Evolutionary conservation across 768 basidiomycete genomes (phyloP).

Genomic region (Daedaleopsis sinensis): DNA sequence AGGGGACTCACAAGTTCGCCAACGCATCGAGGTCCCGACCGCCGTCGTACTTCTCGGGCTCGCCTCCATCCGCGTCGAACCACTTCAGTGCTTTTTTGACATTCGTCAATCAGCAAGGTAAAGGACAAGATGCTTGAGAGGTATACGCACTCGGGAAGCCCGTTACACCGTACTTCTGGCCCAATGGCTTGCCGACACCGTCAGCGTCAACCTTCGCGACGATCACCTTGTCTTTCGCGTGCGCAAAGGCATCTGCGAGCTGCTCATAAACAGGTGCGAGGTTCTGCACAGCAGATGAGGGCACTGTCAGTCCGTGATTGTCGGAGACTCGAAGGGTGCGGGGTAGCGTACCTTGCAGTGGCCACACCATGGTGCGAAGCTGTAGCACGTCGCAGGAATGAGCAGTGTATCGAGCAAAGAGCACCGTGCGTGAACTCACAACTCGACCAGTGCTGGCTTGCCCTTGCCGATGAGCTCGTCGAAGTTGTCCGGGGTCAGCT

Average conservation of each 20-base stretch:
- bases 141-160: slow-evolving; percentile 82
- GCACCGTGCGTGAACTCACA: slow-evolving; percentile 59
- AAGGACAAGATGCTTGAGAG: background rate
- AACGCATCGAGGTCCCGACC: slow-evolving; percentile 83
- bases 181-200: slow-evolving; percentile 77
- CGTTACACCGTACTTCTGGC: slow-evolving; percentile 75
- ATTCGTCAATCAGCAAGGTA: slow-evolving; percentile 43
- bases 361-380: slow-evolving; percentile 91
- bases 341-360: slow-evolving; percentile 74
- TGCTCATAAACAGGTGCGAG: slow-evolving; percentile 89
- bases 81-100: slow-evolving; percentile 83
- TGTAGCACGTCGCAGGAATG: slow-evolving; percentile 33
- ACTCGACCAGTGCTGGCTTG: slow-evolving; percentile 86
- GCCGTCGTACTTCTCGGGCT: slow-evolving; percentile 66
- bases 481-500: slow-evolving; percentile 76
- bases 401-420: slow-evolving; percentile 2
- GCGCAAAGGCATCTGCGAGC: slow-evolving; percentile 83
- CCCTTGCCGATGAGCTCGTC: slow-evolving; percentile 75
- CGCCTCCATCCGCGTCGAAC: slow-evolving; percentile 74
- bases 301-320: slow-evolving; percentile 11
- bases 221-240: slow-evolving; percentile 79
- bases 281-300: slow-evolving; percentile 48
- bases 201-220: slow-evolving; percentile 95
- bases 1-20: slow-evolving; percentile 63
- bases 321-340: background rate